These are phyloP conservation scores for Melaleuca alternifolia DNA, from an alignment of 345 rosid genomes.

Conservation along the genomic window DNA sequence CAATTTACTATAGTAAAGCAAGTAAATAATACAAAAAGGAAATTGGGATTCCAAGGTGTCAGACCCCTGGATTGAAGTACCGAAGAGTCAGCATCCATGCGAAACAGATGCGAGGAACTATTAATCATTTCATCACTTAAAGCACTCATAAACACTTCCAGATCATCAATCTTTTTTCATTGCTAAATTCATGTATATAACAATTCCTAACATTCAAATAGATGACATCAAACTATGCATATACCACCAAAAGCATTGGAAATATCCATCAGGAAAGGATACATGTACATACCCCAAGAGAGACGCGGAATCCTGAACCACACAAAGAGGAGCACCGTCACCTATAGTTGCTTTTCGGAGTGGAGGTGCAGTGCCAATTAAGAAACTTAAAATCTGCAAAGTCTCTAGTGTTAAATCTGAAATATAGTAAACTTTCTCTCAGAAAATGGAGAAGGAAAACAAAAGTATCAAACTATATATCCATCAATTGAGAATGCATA, in stretches of 20 bases:
- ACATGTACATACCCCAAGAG: conserved; percentile 18
- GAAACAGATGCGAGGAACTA: neutral
- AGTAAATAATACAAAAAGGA: neutral
- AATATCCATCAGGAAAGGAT: neutral
- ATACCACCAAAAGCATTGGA: neutral
- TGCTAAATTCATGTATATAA: neutral
- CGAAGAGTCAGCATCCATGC: neutral
- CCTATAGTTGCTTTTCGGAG: conserved; percentile 17
- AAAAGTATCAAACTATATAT: neutral
- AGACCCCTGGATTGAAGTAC: neutral
- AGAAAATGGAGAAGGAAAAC: neutral
- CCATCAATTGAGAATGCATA: neutral
- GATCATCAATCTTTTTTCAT: neutral
- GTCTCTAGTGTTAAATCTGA: neutral
- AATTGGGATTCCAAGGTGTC: neutral
- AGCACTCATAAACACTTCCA: neutral
- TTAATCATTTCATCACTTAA: neutral
- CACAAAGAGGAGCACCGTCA: conserved; percentile 24
- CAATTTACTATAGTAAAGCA: neutral
- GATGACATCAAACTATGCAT: neutral
- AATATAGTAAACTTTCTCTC: neutral
- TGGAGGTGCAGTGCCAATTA: conserved; percentile 15
- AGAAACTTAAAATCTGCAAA: conserved; percentile 17
- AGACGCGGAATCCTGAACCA: conserved; percentile 15
- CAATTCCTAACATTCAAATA: neutral